Evolutionary conservation across 257 asterid genomes (phyloP).

Genomic region (Plectranthus barbatus): DNA sequence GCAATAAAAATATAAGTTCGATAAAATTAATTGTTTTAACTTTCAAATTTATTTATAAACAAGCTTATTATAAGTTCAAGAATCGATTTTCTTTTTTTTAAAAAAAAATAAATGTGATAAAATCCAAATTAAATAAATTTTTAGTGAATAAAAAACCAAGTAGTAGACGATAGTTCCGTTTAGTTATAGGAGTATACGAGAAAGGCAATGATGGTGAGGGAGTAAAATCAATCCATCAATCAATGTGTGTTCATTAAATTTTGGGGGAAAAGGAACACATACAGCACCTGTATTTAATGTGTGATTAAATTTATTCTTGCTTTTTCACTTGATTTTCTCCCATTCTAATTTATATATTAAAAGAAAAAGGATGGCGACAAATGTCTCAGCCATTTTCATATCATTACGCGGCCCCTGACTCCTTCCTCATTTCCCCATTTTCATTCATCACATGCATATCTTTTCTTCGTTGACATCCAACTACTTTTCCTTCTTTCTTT

Average conservation of each 20-base stretch:
- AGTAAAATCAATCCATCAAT: slow-evolving; percentile 5
- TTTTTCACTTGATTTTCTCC: slow-evolving; percentile 76
- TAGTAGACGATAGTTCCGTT: no score
- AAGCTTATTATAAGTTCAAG: no score
- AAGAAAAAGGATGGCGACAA: background rate
- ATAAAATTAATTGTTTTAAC: no score
- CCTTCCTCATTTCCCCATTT: background rate
- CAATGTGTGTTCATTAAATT: background rate
- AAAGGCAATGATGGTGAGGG: slow-evolving; percentile 12
- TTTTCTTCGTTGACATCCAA: background rate
- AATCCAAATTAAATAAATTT: no score
- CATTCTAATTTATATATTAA: no score
- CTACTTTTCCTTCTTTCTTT: background rate
- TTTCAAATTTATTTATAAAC: no score
- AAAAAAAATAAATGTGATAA: no score
- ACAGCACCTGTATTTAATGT: background rate
- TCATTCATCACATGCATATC: background rate
- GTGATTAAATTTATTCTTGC: background rate
- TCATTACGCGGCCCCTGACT: no score
- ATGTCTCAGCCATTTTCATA: background rate
- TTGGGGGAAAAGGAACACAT: slow-evolving; percentile 14
- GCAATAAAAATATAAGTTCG: no score
- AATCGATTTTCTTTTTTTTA: no score
- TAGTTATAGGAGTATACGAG: no score
- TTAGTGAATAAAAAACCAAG: no score